Base-by-base conservation (phyloP, 345 rosid genomes). In the Geranium brycei region DNA sequence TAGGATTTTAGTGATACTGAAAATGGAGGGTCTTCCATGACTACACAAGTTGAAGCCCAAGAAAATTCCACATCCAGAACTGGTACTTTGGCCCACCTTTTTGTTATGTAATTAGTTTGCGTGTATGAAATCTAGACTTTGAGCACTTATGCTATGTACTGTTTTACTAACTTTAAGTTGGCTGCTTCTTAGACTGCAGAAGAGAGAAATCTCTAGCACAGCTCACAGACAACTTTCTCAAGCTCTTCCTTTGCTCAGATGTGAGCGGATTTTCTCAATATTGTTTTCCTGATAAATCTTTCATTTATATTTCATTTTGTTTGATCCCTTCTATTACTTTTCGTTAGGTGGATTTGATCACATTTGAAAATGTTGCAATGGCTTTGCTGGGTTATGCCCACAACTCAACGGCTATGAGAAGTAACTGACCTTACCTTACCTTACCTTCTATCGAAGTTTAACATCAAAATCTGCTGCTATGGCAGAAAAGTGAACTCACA, bases 221-320 rank as follows among this genome's bases (percentile, higher is more conserved):
- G 68, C 89, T 87, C 66, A 72, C 95, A 17, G 88, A 84, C 78
- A 90, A 81, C 79, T 85, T 87, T 60, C 77, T 82, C 74, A 87
- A 90, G 87, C 95, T 90, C 69, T 87, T 87, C 74, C 85, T 90
- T 59, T 87, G 88, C 71, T 83, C 88, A 18, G 76, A 78, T 69
- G 96, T 87, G 81, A 82, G 97, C 40, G 67, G 17, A 69, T 35
- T 13, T 59, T 70, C 15, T 64, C 57, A 14, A 23, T 41, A 3
- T 30, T 40, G 17, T 58, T 40, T 63, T 14, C 16, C 59, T 16
- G 19, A 55, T 63, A 3, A 31, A 23, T 23, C 17, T 19, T 30
- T 11, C 8, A 35, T 30, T 65, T 28, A 0, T 15, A 30, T 63
- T 7, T 40, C 23, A 4, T 35, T 68, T 62, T 10, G 30, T 62